Evolutionary conservation across 352 stramenopile species (phyloP).

Genomic region (Phytopythium helicoides): DNA sequence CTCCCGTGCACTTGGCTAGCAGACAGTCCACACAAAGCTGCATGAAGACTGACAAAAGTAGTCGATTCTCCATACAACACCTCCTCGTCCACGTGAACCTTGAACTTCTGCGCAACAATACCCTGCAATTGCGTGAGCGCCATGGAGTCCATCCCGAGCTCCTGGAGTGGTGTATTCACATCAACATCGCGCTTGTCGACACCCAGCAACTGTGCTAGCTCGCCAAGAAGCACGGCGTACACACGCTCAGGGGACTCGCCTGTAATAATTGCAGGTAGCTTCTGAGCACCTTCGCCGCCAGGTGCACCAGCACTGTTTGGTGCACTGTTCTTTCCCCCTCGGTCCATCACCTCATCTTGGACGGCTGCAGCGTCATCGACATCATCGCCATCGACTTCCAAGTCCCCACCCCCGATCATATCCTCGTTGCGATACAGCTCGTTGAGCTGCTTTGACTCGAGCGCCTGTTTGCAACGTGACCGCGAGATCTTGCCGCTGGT

Average conservation of each 20-base stretch:
- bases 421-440: conserved; percentile 82
- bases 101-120: conserved; percentile 88
- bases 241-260: conserved; percentile 51
- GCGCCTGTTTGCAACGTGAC: conserved; percentile 74
- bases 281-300: conserved; percentile 7
- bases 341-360: conserved; percentile 23
- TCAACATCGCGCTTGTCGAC: conserved; percentile 50
- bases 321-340: conserved; percentile 7
- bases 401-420: conserved; percentile 54
- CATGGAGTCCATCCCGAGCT: conserved; percentile 92
- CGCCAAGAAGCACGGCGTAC: conserved; percentile 46
- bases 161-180: conserved; percentile 53
- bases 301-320: conserved; percentile 10
- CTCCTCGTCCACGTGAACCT: conserved; percentile 90
- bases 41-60: conserved; percentile 83
- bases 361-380: conserved; percentile 12
- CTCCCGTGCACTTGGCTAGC: conserved; percentile 11
- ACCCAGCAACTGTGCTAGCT: conserved; percentile 61
- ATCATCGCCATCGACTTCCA: conserved; percentile 34
- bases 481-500: conserved; percentile 98
- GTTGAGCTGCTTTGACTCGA: conserved; percentile 56
- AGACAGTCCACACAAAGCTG: conserved; percentile 36
- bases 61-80: conserved; percentile 91
- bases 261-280: conserved; percentile 48
- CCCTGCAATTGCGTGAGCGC: conserved; percentile 95